These are phyloP conservation scores for Gracilariopsis chorda DNA, from an alignment of 23 red algal species.

Conservation along the genomic window DNA sequence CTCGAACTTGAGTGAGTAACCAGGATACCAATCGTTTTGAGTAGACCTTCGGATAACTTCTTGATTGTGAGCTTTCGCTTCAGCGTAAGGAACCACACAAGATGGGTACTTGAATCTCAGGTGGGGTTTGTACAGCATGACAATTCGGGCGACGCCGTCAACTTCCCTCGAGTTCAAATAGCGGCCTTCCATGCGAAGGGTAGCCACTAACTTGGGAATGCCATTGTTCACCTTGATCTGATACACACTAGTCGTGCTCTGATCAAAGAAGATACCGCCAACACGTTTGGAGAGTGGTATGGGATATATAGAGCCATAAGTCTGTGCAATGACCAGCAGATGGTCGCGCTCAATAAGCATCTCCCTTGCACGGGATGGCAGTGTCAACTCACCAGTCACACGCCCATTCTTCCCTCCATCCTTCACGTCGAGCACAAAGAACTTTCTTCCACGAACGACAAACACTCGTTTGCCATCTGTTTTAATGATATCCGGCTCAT, in stretches of 20 bases:
- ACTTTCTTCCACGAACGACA: conserved; percentile 26
- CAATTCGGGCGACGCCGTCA: conserved; percentile 64
- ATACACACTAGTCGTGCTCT: conserved; percentile 34
- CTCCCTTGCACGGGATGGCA: conserved; percentile 12
- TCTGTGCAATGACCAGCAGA: conserved; percentile 23
- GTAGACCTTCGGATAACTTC: conserved; percentile 11
- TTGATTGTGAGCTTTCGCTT: background rate
- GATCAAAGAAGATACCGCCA: background rate
- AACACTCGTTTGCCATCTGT: conserved; percentile 51
- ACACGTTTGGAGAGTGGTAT: background rate
- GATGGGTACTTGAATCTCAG: conserved; percentile 19
- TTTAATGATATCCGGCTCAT: conserved; percentile 68
- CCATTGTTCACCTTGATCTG: conserved; percentile 13
- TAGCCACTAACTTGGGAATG: background rate
- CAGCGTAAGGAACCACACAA: background rate
- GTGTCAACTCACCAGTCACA: background rate
- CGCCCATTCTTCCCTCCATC: background rate
- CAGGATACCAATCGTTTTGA: conserved; percentile 21
- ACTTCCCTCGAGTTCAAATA: conserved; percentile 53
- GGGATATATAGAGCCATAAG: background rate
- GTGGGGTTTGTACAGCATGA: background rate
- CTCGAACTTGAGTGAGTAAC: conserved; percentile 1
- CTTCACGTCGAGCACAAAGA: conserved; percentile 10
- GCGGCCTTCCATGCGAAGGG: conserved; percentile 28
- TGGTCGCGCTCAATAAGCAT: conserved; percentile 49